Evolutionary conservation across 2,329 filamentous ascomycete genomes (phyloP), one percentile per base, ranked within the genome.

Genomic region (Aspergillus ustus): DNA sequence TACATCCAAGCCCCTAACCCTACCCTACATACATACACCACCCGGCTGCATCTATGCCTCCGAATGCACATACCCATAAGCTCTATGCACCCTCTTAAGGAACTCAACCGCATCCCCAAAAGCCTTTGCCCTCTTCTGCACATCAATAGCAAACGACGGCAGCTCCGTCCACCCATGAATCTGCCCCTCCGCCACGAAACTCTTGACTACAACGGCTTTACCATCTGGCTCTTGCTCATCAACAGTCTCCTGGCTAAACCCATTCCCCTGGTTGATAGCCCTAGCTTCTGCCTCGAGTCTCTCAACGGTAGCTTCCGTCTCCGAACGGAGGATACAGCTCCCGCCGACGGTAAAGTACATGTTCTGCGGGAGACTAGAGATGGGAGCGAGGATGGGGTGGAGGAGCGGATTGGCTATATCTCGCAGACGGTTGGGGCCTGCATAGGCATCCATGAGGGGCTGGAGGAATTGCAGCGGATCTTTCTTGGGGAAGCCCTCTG

Each of bases 391-490:
- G 7, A 58, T 63, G 6, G 61, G 61, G 29, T 63, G 51, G 4
- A 61, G 55, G 2, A 63, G 44, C 3, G 56, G 28, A 49, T 54
- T 65, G 11, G 45, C 20, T 34, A 58, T 29, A 17, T 65, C 49
- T 25, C 50, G 13, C 5, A 37, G 22, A 20, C 61, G 43, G 8
- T 52, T 50, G 0, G 70, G 70, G 3, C 67, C 76, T 1, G 77
- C 74, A 61, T 84, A 84, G 0, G 79, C 69, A 64, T 83, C 79
- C 48, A 78, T 81, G 8, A 84, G 66, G 0, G 78, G 78, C 25
- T 75, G 56, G 52, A 83, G 59, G 17, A 78, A 75, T 0, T 63
- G 60, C 17, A 79, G 34, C 0, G 79, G 79, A 58, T 84, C 81
- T 1, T 60, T 70, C 22, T 69, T 69, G 0, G 79, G 78, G 45